These are phyloP conservation scores for Vararia minispora DNA, from an alignment of 768 basidiomycete genomes.

Conservation along the genomic window DNA sequence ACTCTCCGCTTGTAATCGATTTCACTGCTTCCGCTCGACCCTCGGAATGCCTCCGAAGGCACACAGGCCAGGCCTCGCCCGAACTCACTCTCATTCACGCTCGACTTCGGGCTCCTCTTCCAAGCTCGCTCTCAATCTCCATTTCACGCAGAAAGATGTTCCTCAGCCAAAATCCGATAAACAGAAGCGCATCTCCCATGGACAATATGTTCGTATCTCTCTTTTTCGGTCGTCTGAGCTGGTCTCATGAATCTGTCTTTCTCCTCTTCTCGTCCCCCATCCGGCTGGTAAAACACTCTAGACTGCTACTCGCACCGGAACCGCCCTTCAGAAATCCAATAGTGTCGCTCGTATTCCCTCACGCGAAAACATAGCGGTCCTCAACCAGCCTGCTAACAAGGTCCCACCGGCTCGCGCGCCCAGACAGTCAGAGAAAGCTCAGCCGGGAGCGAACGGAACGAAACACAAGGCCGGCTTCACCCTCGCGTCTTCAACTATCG, in stretches of 20 bases:
- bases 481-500: constrained; percentile 37
- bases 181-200: constrained; percentile 34
- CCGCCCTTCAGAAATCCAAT: constrained; percentile 5
- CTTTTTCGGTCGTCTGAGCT: constrained; percentile 1
- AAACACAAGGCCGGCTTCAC: constrained; percentile 46
- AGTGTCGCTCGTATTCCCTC: constrained; percentile 10
- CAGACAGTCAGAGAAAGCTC: no score
- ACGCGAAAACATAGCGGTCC: constrained; percentile 9
- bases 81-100: constrained; percentile 57
- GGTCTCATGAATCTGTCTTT: neutral
- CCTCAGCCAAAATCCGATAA: constrained; percentile 37
- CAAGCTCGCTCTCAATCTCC: constrained; percentile 47
- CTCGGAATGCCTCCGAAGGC: constrained; percentile 46
- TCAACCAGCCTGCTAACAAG: constrained; percentile 3
- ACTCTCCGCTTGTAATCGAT: constrained; percentile 10
- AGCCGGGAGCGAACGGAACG: neutral
- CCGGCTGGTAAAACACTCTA: no score
- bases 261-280: no score
- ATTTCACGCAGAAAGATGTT: constrained; percentile 57
- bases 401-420: constrained; percentile 2
- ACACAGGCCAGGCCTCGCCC: constrained; percentile 37
- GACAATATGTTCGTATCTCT: constrained; percentile 33
- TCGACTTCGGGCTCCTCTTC: constrained; percentile 44
- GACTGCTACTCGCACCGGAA: constrained; percentile 4
- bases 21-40: constrained; percentile 15